A percentile compares a stretch with the other conserved stretches of the same genome.
These are phyloP conservation scores for Calycina marina DNA, from an alignment of 2,329 filamentous ascomycete genomes.

Conservation along the genomic window DNA sequence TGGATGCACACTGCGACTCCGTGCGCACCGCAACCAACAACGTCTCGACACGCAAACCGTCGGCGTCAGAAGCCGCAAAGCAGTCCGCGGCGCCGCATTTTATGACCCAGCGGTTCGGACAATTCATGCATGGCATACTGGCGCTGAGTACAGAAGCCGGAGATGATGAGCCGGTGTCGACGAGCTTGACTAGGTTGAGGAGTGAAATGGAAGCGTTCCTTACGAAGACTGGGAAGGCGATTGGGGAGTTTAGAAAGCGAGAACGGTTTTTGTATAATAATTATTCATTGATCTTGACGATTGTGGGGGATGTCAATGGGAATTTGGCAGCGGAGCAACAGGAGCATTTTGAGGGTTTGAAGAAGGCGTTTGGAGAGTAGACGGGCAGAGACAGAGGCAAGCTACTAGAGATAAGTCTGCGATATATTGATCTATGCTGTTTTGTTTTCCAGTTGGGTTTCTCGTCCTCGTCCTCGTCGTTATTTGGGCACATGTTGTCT, in stretches of 20 bases:
- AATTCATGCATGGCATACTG: constrained; percentile 76
- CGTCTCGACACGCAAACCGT: constrained; percentile 29
- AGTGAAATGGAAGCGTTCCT: constrained; percentile 76
- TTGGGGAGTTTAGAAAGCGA: constrained; percentile 65
- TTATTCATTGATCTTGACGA: constrained; percentile 85
- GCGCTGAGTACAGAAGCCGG: constrained; percentile 76
- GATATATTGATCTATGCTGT: too few species aligned
- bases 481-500: too few species aligned
- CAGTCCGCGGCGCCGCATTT: constrained; percentile 76
- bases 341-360: constrained; percentile 56
- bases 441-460: too few species aligned
- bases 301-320: constrained; percentile 65
- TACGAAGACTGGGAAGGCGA: constrained; percentile 58
- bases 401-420: too few species aligned
- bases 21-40: constrained; percentile 48
- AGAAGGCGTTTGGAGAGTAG: constrained; percentile 38
- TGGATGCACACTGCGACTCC: constrained; percentile 85
- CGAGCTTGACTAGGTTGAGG: constrained; percentile 62
- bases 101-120: constrained; percentile 87
- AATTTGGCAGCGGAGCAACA: constrained; percentile 63
- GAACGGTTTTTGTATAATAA: constrained; percentile 91
- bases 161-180: constrained; percentile 83
- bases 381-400: constrained; percentile 6
- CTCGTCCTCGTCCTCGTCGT: too few species aligned
- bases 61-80: constrained; percentile 38